Evolutionary conservation across 2,329 filamentous ascomycete genomes (phyloP), one percentile per base, ranked within the genome.

Genomic region (Aspergillus alliaceus): DNA sequence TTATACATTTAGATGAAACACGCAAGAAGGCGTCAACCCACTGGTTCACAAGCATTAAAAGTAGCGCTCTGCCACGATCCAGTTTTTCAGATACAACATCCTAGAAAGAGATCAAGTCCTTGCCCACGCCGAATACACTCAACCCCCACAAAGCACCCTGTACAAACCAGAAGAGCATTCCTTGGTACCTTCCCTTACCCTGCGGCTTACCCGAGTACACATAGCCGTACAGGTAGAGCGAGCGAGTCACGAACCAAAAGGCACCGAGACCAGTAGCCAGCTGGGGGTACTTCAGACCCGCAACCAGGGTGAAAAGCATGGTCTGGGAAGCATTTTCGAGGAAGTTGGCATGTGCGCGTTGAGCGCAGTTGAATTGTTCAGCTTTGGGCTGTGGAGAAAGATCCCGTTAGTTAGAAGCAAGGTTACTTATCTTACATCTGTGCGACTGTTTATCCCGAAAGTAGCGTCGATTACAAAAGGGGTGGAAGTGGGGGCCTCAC

Each of bases 271-370:
- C 72, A 0, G 80, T 72, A 2, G 79, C 73, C 4, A 77, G 70
- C 27, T 75, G 65, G 0, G 85, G 85, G 68, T 80, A 85, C 59
- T 74, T 74, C 53, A 86, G 63, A 2, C 84, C 85, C 0, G 80
- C 77, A 53, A 86, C 75, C 18, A 86, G 72, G 66, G 83, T 75
- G 48, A 77, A 77, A 25, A 80, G 73, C 46, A 84, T 77, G 4
- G 80, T 79, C 54, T 79, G 77, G 2, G 79, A 66, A 59, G 82
- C 78, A 70, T 86, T 84, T 74, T 88, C 85, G 63, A 82, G 72
- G 72, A 81, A 85, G 72, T 87, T 86, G 67, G 77, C 76, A 75
- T 85, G 83, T 18, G 82, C 79, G 62, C 83, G 77, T 64, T 85
- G 82, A 24, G 82, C 82, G 73, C 79, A 80, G 68, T 81, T 81